These are phyloP conservation scores for Iberis pinnata DNA, from an alignment of 345 rosid genomes.

Conservation along the genomic window DNA sequence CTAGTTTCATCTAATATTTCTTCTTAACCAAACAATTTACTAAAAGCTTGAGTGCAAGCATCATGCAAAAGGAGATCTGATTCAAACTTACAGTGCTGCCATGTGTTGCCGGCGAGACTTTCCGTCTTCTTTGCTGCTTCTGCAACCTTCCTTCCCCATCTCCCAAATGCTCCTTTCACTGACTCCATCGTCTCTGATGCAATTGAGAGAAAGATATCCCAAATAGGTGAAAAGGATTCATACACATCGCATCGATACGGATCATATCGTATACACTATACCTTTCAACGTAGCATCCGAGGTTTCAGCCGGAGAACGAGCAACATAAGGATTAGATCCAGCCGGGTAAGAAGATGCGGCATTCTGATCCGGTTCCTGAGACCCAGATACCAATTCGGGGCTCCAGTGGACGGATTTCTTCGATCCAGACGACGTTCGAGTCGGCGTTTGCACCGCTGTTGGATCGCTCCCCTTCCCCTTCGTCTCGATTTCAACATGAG, in stretches of 20 bases:
- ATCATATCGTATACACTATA: conserved; percentile 7
- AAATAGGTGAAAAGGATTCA: background rate
- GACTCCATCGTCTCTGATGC: conserved; percentile 44
- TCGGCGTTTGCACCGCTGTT: conserved; percentile 14
- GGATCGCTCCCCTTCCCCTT: conserved; percentile 20
- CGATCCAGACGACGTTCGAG: conserved; percentile 33
- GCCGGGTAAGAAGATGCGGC: conserved; percentile 7
- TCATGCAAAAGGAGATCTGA: background rate
- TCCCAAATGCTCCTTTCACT: conserved; percentile 49
- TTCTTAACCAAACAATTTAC: background rate
- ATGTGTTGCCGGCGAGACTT: conserved; percentile 54
- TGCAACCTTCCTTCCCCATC: conserved; percentile 50
- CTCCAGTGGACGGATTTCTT: conserved; percentile 72
- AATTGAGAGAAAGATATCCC: conserved; percentile 1
- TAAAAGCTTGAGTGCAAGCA: background rate
- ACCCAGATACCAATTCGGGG: conserved; percentile 56
- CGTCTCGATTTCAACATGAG: conserved; percentile 26
- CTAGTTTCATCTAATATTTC: too few species aligned
- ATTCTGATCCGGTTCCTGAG: conserved; percentile 32
- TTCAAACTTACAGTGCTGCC: conserved; percentile 31
- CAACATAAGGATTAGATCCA: conserved; percentile 52
- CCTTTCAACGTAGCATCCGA: conserved; percentile 50
- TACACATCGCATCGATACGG: background rate
- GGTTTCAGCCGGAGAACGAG: conserved; percentile 34
- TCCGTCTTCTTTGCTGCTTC: conserved; percentile 63